A percentile compares a stretch with the other conserved stretches of the same genome.
Conservation (phyloP, 2,329 filamentous ascomycete species). For the Hymenoscyphus salicellus region DNA sequence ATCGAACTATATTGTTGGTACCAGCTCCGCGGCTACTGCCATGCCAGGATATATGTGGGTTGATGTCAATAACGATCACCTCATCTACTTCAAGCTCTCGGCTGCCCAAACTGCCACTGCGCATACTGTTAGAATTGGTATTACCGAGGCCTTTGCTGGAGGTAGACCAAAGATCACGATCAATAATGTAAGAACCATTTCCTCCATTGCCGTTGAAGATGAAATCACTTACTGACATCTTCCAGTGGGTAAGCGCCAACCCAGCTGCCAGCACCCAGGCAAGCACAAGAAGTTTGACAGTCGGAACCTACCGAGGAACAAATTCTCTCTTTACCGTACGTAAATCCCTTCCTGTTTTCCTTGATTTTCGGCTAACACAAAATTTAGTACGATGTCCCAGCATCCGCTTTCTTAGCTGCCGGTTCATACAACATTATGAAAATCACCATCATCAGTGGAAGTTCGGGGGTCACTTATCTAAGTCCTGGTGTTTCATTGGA, state of each 20-base stretch:
- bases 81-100: constrained; percentile 44
- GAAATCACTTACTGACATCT: background rate
- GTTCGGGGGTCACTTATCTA: constrained; percentile 52
- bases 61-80: constrained; percentile 42
- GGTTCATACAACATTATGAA: constrained; percentile 16
- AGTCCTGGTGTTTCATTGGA: constrained; percentile 41
- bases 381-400: constrained; percentile 11
- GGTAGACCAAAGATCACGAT: constrained; percentile 55
- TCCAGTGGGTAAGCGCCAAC: constrained; percentile 43
- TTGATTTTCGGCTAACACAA: background rate
- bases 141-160: constrained; percentile 60
- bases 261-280: constrained; percentile 59
- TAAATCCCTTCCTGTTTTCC: background rate
- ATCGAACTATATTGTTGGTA: constrained; percentile 35
- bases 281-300: constrained; percentile 61
- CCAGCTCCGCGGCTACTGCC: constrained; percentile 32
- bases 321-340: constrained; percentile 13
- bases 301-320: constrained; percentile 60
- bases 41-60: constrained; percentile 45
- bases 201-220: background rate
- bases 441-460: constrained; percentile 58
- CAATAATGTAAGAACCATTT: constrained; percentile 41
- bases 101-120: constrained; percentile 43
- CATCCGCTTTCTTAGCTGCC: constrained; percentile 13
- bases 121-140: constrained; percentile 59